phyloP scores from a whole-genome alignment of 371 early-diverging fungal genomes.

The Rhizopus sp. region DNA sequence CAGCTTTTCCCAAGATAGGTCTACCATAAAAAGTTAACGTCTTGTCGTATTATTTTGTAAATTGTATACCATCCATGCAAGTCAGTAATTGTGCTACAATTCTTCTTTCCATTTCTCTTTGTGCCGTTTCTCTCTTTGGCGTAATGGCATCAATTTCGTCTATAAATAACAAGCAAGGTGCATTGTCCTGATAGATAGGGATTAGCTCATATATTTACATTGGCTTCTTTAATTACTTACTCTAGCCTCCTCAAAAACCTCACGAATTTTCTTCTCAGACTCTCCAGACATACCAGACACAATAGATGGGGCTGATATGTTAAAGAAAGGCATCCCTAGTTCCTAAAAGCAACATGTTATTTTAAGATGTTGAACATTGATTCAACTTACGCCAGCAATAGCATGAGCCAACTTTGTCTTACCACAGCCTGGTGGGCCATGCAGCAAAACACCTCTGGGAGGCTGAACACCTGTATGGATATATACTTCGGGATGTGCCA shows the following conservation, averaged over 20 bases:
- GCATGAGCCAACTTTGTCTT: constrained; percentile 99
- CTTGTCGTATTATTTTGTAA: not conserved
- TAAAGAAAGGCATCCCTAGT: constrained; percentile 90
- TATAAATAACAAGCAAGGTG: constrained; percentile 98
- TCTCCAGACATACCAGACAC: constrained; percentile 99
- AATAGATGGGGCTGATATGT: constrained; percentile 98
- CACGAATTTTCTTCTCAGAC: constrained; percentile 98
- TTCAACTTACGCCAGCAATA: constrained; percentile 84
- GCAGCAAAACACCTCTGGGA: constrained; percentile 93
- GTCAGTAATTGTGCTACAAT: constrained; percentile 99
- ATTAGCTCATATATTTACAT: not conserved
- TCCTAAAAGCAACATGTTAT: constrained; percentile 57
- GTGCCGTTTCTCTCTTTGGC: constrained; percentile 99
- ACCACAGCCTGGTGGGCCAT: constrained; percentile 99
- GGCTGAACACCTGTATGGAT: constrained; percentile 95
- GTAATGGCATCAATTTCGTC: constrained; percentile 99
- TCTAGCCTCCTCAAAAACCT: constrained; percentile 96
- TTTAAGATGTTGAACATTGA: too few species aligned
- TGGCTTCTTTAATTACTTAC: constrained; percentile 25
- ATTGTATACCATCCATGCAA: constrained; percentile 90
- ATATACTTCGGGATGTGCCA: constrained; percentile 97
- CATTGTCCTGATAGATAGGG: constrained; percentile 19
- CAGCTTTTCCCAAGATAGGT: constrained; percentile 84
- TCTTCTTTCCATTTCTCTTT: constrained; percentile 98
- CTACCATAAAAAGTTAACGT: constrained; percentile 27